Conservation (phyloP, 345 rosid species). For the Excoecaria agallocha region DNA sequence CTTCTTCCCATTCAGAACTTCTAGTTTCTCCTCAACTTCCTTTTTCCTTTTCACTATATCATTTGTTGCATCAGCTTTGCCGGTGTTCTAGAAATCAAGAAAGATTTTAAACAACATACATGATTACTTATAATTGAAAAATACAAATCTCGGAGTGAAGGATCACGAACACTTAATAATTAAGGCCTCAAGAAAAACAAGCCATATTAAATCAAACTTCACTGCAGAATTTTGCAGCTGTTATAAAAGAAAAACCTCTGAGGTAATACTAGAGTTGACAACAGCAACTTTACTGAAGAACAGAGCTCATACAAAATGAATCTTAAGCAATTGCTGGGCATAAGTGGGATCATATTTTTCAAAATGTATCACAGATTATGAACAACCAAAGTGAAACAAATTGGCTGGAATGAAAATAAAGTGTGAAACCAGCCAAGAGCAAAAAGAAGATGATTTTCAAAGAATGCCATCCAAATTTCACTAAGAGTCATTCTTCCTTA, state of each 20-base stretch:
- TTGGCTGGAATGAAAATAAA: background rate
- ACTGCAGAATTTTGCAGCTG: background rate
- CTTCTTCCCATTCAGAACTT: slow-evolving; percentile 73
- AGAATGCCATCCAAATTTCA: background rate
- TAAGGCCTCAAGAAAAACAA: too few species aligned
- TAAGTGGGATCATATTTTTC: too few species aligned
- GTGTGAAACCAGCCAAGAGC: background rate
- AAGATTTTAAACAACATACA: background rate
- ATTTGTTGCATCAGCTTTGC: slow-evolving; percentile 31
- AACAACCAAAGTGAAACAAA: background rate
- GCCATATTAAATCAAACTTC: too few species aligned
- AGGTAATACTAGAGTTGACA: background rate
- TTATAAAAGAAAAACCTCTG: background rate
- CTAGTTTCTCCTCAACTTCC: slow-evolving; percentile 70
- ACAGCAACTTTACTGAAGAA: background rate
- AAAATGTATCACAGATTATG: background rate
- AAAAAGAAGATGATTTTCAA: too few species aligned
- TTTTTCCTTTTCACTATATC: slow-evolving; percentile 55
- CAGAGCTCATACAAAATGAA: background rate
- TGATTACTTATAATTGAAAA: background rate
- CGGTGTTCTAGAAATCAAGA: slow-evolving; percentile 32
- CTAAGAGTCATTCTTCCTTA: background rate
- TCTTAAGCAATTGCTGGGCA: background rate
- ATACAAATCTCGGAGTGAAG: background rate
- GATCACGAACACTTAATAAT: background rate